Conservation (phyloP, 1,284 basidiomycete species). For the Ustilago tritici region DNA sequence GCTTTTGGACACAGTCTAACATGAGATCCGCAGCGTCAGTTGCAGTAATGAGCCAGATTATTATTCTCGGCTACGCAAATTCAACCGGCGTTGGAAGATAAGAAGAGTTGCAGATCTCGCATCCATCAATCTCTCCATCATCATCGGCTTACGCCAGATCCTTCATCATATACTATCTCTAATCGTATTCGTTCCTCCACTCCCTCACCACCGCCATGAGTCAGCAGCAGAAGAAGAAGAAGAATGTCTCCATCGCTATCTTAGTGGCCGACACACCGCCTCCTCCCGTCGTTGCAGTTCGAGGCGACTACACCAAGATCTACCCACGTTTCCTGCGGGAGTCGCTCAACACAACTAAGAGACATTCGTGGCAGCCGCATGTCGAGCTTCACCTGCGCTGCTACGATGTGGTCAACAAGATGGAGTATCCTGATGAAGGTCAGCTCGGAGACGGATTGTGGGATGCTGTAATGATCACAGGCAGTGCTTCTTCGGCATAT, state of each 20-base stretch:
- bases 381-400: conserved; percentile 71
- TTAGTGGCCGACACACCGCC: conserved; percentile 63
- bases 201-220: conserved; percentile 15
- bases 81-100: conserved; percentile 3
- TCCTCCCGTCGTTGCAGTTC: conserved; percentile 39
- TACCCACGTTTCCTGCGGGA: conserved; percentile 58
- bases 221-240: conserved; percentile 43
- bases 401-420: conserved; percentile 72
- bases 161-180: not conserved
- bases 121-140: not conserved
- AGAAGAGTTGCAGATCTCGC: conserved; percentile 6
- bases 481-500: conserved; percentile 70
- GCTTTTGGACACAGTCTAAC: not conserved
- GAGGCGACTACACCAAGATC: conserved; percentile 62
- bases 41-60: not conserved
- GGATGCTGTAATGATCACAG: conserved; percentile 73
- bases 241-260: conserved; percentile 57
- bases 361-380: conserved; percentile 62
- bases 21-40: not conserved
- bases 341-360: conserved; percentile 62
- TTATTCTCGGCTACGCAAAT: conserved; percentile 5
- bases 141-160: not conserved
- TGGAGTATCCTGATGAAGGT: conserved; percentile 71
- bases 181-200: not conserved
- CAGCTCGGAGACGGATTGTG: conserved; percentile 69